These are phyloP conservation scores for Aspergillus brasiliensis DNA, from an alignment of 2,329 filamentous ascomycete genomes.

Conservation along the genomic window DNA sequence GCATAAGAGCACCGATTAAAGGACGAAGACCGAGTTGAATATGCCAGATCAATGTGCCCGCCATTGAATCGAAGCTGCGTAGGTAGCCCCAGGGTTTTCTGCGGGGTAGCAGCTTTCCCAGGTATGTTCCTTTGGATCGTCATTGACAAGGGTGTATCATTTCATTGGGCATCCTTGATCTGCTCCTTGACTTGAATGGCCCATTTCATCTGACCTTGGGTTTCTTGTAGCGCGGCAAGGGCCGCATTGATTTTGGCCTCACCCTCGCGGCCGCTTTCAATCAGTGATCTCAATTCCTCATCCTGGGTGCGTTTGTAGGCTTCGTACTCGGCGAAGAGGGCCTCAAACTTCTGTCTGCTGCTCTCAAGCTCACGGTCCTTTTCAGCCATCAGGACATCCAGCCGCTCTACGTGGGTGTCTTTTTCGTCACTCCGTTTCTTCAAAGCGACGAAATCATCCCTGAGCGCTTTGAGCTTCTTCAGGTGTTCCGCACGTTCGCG, in stretches of 20 bases:
- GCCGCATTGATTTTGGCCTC: constrained; percentile 39
- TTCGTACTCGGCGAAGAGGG: constrained; percentile 42
- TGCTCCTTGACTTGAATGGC: constrained; percentile 46
- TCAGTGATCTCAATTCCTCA: constrained; percentile 37
- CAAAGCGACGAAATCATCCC: constrained; percentile 37
- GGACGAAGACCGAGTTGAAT: not conserved
- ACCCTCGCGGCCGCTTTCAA: constrained; percentile 33
- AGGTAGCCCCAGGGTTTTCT: not conserved
- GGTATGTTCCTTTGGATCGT: not conserved
- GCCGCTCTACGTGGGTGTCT: constrained; percentile 39
- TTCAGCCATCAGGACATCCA: constrained; percentile 50
- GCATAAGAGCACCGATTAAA: not conserved
- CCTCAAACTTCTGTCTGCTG: constrained; percentile 43
- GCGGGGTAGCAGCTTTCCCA: not conserved
- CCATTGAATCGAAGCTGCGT: not conserved
- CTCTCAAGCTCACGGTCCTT: constrained; percentile 48
- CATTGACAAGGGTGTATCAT: not conserved
- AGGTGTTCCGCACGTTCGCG: constrained; percentile 45
- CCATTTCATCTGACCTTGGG: constrained; percentile 52
- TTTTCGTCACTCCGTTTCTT: constrained; percentile 40
- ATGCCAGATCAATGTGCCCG: constrained; percentile 2
- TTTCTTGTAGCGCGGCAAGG: constrained; percentile 44
- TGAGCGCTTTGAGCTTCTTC: constrained; percentile 41
- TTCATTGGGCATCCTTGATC: constrained; percentile 33
- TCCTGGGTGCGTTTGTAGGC: constrained; percentile 48